Evolutionary conservation across 2,329 filamentous ascomycete species (phyloP).

Genomic region (Colletotrichum simmondsii): DNA sequence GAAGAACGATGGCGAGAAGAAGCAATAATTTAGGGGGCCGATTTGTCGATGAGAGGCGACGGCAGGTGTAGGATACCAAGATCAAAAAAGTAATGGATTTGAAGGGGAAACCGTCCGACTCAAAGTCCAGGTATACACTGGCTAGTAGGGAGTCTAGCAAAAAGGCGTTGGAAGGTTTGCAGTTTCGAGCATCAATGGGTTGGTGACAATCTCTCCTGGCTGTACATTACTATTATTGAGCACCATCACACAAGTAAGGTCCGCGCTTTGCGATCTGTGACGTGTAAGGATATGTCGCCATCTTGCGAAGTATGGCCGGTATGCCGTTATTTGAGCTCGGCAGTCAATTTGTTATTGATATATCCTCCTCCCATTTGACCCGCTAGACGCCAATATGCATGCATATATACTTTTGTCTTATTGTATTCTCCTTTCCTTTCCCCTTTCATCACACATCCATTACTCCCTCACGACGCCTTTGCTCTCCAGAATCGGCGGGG

Average conservation of each 20-base stretch:
- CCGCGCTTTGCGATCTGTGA: conserved; percentile 3
- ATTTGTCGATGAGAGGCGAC: not conserved
- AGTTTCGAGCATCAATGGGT: not conserved
- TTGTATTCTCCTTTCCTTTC: not conserved
- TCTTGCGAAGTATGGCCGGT: not conserved
- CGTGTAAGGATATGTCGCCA: not conserved
- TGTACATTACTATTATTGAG: conserved; percentile 25
- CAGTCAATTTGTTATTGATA: not conserved
- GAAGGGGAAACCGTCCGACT: not conserved
- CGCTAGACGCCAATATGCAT: conserved; percentile 24
- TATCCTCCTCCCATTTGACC: conserved; percentile 2
- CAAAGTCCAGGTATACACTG: not conserved
- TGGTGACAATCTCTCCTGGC: conserved; percentile 16
- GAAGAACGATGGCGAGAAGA: conserved; percentile 34
- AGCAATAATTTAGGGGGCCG: not conserved
- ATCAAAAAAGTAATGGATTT: not conserved
- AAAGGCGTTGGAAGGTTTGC: conserved; percentile 1
- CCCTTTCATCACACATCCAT: not conserved
- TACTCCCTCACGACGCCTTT: not conserved
- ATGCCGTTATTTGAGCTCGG: not conserved
- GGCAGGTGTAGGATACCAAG: conserved; percentile 7
- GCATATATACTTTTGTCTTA: not conserved
- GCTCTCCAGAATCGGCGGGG: not conserved
- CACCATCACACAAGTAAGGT: not conserved
- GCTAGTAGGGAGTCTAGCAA: not conserved